Percentiles rank a stretch among this genome's conserved stretches.
Evolutionary conservation across 2,329 filamentous ascomycete species (phyloP).

Genomic region (Phaeosphaeriaceae sp.): DNA sequence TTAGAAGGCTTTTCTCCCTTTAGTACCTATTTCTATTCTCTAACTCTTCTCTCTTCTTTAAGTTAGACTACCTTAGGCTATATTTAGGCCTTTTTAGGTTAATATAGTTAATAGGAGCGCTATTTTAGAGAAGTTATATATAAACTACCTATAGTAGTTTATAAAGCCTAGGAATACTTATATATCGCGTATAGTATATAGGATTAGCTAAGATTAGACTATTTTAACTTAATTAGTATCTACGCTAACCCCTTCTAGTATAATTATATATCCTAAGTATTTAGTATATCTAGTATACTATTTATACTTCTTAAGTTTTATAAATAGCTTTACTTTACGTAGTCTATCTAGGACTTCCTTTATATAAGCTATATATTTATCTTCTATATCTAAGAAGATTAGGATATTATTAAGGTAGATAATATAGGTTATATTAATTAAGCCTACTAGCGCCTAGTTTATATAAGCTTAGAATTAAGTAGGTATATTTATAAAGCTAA

Average conservation of each 20-base stretch:
- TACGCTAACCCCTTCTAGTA: constrained; percentile 1
- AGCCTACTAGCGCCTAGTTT: no score
- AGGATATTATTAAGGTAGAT: background rate
- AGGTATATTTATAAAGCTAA: no score
- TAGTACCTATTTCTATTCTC: no score
- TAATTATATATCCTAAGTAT: constrained; percentile 4
- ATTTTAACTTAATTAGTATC: background rate
- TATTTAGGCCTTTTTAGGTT: no score
- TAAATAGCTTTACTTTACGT: constrained; percentile 2
- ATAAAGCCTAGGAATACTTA: no score
- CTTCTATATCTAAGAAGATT: constrained; percentile 3
- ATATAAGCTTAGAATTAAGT: no score
- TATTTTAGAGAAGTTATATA: no score
- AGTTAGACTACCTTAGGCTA: no score
- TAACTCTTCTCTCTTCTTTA: no score
- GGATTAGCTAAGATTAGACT: constrained; percentile 5
- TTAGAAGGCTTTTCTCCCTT: no score
- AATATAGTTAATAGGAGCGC: no score
- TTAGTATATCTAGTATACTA: constrained; percentile 3
- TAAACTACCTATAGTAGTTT: no score
- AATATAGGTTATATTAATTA: constrained; percentile 4
- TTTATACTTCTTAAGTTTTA: constrained; percentile 7
- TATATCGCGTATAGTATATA: background rate
- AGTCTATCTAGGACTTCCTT: constrained; percentile 1
- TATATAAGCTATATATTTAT: constrained; percentile 4